Evolutionary conservation across 2,329 filamentous ascomycete species (phyloP).

Genomic region (Teratosphaeria zuluensis): DNA sequence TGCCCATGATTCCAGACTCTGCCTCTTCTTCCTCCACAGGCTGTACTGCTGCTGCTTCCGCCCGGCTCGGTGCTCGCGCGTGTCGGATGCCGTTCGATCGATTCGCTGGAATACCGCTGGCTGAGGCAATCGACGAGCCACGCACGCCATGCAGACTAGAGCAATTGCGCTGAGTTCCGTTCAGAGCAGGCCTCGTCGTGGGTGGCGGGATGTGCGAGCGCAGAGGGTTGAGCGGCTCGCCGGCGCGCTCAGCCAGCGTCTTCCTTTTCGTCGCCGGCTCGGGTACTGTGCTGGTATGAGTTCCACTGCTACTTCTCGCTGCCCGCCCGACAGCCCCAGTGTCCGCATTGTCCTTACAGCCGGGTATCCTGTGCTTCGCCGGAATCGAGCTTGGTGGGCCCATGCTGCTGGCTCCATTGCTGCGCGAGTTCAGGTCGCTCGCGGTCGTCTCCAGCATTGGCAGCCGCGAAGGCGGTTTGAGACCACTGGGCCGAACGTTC

Average conservation of each 20-base stretch:
- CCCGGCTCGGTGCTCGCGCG: slow-evolving; percentile 5
- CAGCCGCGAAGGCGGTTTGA: slow-evolving; percentile 23
- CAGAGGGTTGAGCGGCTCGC: slow-evolving; percentile 31
- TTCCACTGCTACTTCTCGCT: neutral
- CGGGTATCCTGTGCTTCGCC: slow-evolving; percentile 43
- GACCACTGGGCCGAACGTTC: slow-evolving; percentile 23
- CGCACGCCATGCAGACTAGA: slow-evolving; percentile 31
- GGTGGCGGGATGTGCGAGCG: slow-evolving; percentile 17
- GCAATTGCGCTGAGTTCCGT: neutral
- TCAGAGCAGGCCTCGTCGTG: slow-evolving; percentile 3
- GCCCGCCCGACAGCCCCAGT: neutral
- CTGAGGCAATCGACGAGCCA: slow-evolving; percentile 31
- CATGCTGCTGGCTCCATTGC: slow-evolving; percentile 23
- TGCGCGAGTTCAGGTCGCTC: slow-evolving; percentile 41
- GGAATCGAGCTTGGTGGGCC: slow-evolving; percentile 7
- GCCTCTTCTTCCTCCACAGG: slow-evolving; percentile 19
- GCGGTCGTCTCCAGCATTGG: slow-evolving; percentile 24
- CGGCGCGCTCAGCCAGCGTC: slow-evolving; percentile 40
- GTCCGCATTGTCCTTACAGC: slow-evolving; percentile 29
- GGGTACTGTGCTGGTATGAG: slow-evolving; percentile 23
- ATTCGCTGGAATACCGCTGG: slow-evolving; percentile 36
- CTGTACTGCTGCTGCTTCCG: slow-evolving; percentile 1
- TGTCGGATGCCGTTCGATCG: slow-evolving; percentile 30
- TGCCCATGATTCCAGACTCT: slow-evolving; percentile 22
- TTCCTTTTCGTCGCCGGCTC: slow-evolving; percentile 43